Conservation (phyloP, 2,329 filamentous ascomycete species). For the Dothistroma pini region DNA sequence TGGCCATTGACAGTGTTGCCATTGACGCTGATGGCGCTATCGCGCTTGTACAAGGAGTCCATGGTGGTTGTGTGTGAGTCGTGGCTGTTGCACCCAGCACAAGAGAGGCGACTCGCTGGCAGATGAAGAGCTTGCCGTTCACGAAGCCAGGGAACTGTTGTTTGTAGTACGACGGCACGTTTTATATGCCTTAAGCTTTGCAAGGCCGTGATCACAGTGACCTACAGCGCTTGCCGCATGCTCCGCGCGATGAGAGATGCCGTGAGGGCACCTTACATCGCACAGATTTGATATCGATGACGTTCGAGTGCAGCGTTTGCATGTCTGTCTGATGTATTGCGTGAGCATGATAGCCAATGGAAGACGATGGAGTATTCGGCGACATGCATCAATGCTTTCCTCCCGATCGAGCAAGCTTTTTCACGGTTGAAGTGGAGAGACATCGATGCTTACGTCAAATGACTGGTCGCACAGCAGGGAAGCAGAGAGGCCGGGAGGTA, state of each 20-base stretch:
- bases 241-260: not conserved
- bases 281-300: not conserved
- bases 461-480: not conserved
- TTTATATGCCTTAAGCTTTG: not conserved
- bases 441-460: not conserved
- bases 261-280: not conserved
- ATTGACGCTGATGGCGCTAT: slow-evolving; percentile 19
- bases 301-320: not conserved
- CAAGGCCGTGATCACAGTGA: not conserved
- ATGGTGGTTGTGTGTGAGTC: not conserved
- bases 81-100: not conserved
- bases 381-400: not conserved
- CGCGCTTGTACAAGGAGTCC: slow-evolving; percentile 14
- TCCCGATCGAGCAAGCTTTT: not conserved
- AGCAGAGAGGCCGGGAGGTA: not conserved
- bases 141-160: not conserved
- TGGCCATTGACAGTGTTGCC: slow-evolving; percentile 45
- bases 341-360: not conserved
- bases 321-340: not conserved
- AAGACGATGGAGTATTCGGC: not conserved
- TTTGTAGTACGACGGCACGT: not conserved
- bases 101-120: not conserved
- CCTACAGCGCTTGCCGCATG: not conserved
- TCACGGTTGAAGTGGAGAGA: not conserved
- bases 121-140: not conserved